phyloP scores from a whole-genome alignment of 2,329 filamentous ascomycete genomes.

The Cladosporium sp. region DNA sequence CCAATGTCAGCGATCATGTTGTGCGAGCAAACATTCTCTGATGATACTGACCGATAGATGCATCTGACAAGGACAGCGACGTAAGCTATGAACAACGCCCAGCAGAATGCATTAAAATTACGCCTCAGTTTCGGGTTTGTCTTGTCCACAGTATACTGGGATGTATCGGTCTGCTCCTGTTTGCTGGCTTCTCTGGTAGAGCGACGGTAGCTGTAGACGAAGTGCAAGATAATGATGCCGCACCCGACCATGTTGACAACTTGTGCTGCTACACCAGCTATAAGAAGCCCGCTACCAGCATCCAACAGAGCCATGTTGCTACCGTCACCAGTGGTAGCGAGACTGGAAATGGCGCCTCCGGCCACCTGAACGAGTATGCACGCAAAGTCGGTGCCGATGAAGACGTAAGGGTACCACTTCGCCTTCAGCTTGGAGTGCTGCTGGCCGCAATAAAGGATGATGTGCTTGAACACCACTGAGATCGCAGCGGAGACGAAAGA shows the following conservation, averaged over 20 bases:
- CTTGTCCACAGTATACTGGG: not conserved
- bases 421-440: too few species aligned
- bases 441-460: too few species aligned
- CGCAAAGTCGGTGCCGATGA: too few species aligned
- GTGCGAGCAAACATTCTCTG: not conserved
- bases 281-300: conserved; percentile 11
- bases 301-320: conserved; percentile 4
- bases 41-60: not conserved
- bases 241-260: conserved; percentile 19
- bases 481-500: too few species aligned
- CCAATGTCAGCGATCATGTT: not conserved
- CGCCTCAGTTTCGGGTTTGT: conserved; percentile 3
- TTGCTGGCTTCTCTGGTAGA: not conserved
- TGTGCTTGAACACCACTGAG: too few species aligned
- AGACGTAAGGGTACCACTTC: too few species aligned
- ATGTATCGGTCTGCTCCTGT: not conserved
- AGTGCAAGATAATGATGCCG: conserved; percentile 1
- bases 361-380: too few species aligned
- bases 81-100: not conserved
- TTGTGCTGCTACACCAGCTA: conserved; percentile 18
- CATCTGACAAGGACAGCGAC: conserved; percentile 10
- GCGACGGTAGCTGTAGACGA: not conserved
- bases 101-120: conserved; percentile 3
- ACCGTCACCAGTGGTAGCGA: not conserved
- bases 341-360: too few species aligned